Evolutionary conservation across 805 yeast species (phyloP), one percentile per base, ranked within the genome.

Genomic region (Candida ficus): DNA sequence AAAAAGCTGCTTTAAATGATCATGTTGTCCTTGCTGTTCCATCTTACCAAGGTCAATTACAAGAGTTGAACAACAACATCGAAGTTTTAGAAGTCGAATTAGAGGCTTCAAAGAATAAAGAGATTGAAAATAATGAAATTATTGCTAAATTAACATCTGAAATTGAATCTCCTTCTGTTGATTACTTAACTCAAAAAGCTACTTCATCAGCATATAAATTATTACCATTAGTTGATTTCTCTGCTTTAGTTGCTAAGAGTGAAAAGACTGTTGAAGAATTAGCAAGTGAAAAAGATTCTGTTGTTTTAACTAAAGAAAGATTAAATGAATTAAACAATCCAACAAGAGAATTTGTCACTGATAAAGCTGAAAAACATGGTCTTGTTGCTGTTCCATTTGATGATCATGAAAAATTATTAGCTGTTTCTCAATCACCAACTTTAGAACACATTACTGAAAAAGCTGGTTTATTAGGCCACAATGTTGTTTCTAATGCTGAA

Each of bases 251-350:
- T n/a, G 31, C 20, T n/a, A 32, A 11, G 31, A 42, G 34, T 14
- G 25, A 31, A 16, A 42, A 31, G 23, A 37, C 52, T 8, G 37
- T 43, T 8, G 43, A 45, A 11, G 50, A 53, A 5, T 30, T 49
- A 7, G 56, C 60, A 12, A 43, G 35, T 23, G 56, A 49, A 5
- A 33, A 54, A n/a, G 53, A 54, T 14, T 42, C 53, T 29, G 44
- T 48, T 26, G 41, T 65, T 16, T 33, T 66, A 9, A 36, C 53
- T 9, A 38, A 40, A 11, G 50, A 47, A 4, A 61, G 58, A 21
- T 40, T 47, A 11, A 13, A 37, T 3, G 33, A 42, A 9, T 45
- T 52, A 5, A 13, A 43, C 39, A 20, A 53, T 29, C 56, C 56
- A 8, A 10, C 49, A 3, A 22, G 26, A 19, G 49, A 44, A 14